A percentile compares a stretch with the other conserved stretches of the same genome.
These are phyloP conservation scores for Takashimella tepidaria DNA, from an alignment of 1,284 basidiomycete species.

Conservation along the genomic window DNA sequence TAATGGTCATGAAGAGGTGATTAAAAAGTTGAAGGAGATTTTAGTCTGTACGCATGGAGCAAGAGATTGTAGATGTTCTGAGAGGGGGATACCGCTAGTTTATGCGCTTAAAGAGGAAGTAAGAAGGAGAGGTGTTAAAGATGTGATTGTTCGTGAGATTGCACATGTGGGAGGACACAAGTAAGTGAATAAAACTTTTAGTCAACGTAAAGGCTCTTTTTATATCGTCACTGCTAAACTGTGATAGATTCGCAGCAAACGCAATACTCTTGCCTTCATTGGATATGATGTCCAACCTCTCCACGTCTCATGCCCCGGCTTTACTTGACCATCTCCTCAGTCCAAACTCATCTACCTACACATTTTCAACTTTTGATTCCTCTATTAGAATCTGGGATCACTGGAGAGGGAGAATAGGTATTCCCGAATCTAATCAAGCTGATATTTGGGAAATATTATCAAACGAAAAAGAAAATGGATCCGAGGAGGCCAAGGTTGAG, in stretches of 20 bases:
- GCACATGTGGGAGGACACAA: slow-evolving; percentile 80
- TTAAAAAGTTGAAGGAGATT: slow-evolving; percentile 40
- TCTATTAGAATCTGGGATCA: slow-evolving; percentile 25
- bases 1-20: background rate
- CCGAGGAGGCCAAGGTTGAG: background rate
- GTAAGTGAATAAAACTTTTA: too few relatives aligned
- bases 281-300: slow-evolving; percentile 67
- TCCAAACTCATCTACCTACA: slow-evolving; percentile 3
- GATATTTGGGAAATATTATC: slow-evolving; percentile 18
- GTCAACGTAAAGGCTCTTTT: too few relatives aligned
- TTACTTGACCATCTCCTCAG: slow-evolving; percentile 55
- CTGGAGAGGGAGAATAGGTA: slow-evolving; percentile 73
- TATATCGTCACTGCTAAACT: slow-evolving; percentile 13
- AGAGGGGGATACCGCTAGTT: slow-evolving; percentile 54
- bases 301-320: slow-evolving; percentile 54
- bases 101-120: slow-evolving; percentile 46
- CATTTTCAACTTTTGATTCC: background rate
- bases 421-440: slow-evolving; percentile 61
- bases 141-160: slow-evolving; percentile 57
- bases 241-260: slow-evolving; percentile 67
- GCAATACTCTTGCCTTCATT: slow-evolving; percentile 67
- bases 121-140: slow-evolving; percentile 15
- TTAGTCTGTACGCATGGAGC: slow-evolving; percentile 68
- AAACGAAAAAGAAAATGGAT: slow-evolving; percentile 7
- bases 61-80: slow-evolving; percentile 69